Conservation (phyloP, 2,329 filamentous ascomycete genomes). For the Diaporthe longicolla region DNA sequence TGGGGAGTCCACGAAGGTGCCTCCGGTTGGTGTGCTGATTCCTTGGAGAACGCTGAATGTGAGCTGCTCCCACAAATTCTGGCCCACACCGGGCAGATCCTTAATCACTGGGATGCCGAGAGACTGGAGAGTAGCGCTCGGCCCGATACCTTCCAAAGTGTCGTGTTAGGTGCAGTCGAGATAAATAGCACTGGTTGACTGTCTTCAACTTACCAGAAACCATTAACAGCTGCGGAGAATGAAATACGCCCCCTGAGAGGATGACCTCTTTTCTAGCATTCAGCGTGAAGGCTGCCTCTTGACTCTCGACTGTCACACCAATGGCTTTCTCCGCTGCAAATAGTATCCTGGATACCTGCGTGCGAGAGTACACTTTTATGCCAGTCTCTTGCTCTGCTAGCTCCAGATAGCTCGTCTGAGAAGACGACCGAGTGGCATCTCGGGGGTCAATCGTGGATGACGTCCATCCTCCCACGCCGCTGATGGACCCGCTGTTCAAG, state of each 20-base stretch:
- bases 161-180: slow-evolving; percentile 6
- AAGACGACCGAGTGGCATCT: slow-evolving; percentile 17
- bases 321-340: not conserved
- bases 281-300: not conserved
- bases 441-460: slow-evolving; percentile 34
- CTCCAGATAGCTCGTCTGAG: slow-evolving; percentile 28
- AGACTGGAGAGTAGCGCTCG: not conserved
- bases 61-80: slow-evolving; percentile 39
- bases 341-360: slow-evolving; percentile 2
- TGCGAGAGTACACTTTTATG: slow-evolving; percentile 33
- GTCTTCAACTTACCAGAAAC: slow-evolving; percentile 42
- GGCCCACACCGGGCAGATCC: slow-evolving; percentile 28
- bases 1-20: not conserved
- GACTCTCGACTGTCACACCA: not conserved
- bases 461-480: not conserved
- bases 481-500: slow-evolving; percentile 30
- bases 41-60: slow-evolving; percentile 2
- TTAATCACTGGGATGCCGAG: slow-evolving; percentile 37
- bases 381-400: slow-evolving; percentile 46
- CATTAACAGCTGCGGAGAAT: slow-evolving; percentile 55
- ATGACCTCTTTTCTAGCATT: slow-evolving; percentile 8
- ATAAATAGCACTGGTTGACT: too few relatives aligned
- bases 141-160: not conserved
- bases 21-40: slow-evolving; percentile 3
- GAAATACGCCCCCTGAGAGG: slow-evolving; percentile 46